These are phyloP conservation scores for Sporisorium sorghi DNA, from an alignment of 1,284 basidiomycete species.

Conservation along the genomic window DNA sequence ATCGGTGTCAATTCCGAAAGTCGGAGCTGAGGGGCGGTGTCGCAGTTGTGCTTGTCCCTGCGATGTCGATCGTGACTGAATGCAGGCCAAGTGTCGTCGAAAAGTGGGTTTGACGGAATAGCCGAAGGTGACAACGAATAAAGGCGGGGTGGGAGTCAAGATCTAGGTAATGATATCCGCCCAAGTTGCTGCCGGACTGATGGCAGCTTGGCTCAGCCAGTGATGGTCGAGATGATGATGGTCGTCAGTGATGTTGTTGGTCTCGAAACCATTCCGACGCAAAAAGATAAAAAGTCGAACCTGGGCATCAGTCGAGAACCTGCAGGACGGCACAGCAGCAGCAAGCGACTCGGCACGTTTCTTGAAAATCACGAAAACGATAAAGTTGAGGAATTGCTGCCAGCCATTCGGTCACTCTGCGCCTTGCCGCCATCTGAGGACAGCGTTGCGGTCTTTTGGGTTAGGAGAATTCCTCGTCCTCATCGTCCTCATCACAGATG, in stretches of 20 bases:
- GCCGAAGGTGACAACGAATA: background rate
- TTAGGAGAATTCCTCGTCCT: background rate
- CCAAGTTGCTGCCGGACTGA: too few relatives aligned
- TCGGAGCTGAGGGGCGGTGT: background rate
- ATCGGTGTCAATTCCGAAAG: background rate
- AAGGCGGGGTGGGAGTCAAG: too few relatives aligned
- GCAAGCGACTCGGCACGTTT: background rate
- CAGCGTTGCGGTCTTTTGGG: too few relatives aligned
- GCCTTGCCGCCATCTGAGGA: background rate
- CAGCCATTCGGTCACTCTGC: conserved; percentile 1
- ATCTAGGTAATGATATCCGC: too few relatives aligned
- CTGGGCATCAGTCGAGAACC: background rate
- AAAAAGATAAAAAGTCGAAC: background rate
- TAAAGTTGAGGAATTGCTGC: background rate
- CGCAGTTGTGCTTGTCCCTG: background rate
- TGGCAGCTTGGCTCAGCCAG: background rate
- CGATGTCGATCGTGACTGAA: background rate
- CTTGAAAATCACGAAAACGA: background rate
- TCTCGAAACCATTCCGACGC: background rate
- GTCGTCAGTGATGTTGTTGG: background rate
- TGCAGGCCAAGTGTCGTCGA: background rate
- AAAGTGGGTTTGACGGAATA: background rate
- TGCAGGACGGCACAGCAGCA: too few relatives aligned
- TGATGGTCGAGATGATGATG: background rate
- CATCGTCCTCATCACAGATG: too few relatives aligned